These are phyloP conservation scores for Vickermania spadyakhi DNA, from an alignment of 208 protist genomes.

Conservation along the genomic window DNA sequence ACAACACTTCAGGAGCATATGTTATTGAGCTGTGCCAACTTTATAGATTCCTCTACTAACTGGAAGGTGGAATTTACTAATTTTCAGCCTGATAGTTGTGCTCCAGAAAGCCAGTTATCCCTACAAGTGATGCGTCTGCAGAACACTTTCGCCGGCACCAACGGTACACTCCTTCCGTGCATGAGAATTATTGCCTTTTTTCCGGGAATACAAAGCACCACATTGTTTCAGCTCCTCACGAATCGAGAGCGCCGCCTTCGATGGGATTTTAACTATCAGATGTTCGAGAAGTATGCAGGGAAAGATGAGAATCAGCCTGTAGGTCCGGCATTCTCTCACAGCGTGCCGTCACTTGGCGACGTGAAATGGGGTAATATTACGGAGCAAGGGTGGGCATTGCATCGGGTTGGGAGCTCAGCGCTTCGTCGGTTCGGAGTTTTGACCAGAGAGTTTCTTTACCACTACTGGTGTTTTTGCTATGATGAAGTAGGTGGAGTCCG, in stretches of 20 bases:
- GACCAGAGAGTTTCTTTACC: neutral
- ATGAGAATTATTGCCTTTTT: neutral
- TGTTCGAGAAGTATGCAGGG: neutral
- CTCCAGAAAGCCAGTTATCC: neutral
- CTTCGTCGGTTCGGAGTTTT: neutral
- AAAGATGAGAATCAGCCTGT: neutral
- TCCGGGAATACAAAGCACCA: neutral
- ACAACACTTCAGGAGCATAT: too few species aligned
- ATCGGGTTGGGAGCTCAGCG: neutral
- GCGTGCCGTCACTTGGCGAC: too few species aligned
- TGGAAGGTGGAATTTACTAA: neutral
- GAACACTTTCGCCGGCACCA: neutral
- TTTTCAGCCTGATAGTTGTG: neutral
- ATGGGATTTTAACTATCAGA: neutral
- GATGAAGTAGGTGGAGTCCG: too few species aligned
- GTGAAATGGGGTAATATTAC: too few species aligned
- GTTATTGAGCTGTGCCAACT: neutral
- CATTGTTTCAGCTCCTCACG: neutral
- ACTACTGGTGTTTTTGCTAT: neutral
- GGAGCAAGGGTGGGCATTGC: neutral
- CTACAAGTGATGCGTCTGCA: neutral
- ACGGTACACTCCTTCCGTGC: neutral
- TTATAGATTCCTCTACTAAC: neutral
- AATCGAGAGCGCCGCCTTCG: neutral
- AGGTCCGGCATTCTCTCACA: neutral